Evolutionary conservation across 768 basidiomycete genomes (phyloP).

Genomic region (Phanerochaete sordida): DNA sequence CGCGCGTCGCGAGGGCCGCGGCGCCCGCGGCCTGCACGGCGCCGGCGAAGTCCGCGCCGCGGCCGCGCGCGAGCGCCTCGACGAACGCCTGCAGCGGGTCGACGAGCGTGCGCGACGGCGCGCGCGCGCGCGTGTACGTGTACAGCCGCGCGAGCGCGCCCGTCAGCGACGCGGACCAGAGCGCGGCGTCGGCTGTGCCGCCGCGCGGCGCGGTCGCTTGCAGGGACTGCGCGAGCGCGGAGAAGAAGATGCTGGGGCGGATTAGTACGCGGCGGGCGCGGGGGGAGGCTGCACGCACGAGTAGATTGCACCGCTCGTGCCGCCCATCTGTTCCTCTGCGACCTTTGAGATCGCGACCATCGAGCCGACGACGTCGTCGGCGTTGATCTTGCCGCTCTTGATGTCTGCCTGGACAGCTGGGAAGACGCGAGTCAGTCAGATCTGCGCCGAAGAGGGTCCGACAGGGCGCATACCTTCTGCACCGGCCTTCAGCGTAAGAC

Average conservation of each 20-base stretch:
- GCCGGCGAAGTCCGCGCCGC: conserved; percentile 34
- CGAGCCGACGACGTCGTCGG: conserved; percentile 60
- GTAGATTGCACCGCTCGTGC: conserved; percentile 87
- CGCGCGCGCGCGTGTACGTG: conserved; percentile 84
- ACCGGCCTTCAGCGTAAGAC: conserved; percentile 68
- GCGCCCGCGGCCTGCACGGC: conserved; percentile 59
- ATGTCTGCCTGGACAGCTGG: conserved; percentile 62
- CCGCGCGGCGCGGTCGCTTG: conserved; percentile 33
- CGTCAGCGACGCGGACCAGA: conserved; percentile 60
- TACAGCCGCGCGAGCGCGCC: conserved; percentile 61
- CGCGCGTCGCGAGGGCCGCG: conserved; percentile 72
- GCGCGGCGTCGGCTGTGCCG: conserved; percentile 36
- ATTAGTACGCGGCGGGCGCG: background rate
- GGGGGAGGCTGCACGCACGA: conserved; percentile 52
- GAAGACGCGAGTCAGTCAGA: too few species aligned
- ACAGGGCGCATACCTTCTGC: conserved; percentile 49
- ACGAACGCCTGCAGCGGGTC: conserved; percentile 86
- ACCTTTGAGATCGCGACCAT: conserved; percentile 68
- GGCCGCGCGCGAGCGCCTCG: conserved; percentile 34
- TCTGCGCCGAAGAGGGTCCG: background rate
- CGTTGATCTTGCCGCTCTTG: conserved; percentile 50
- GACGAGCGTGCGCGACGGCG: conserved; percentile 88
- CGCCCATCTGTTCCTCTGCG: conserved; percentile 85
- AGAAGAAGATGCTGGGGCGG: conserved; percentile 77
- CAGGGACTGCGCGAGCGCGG: conserved; percentile 75